Evolutionary conservation across 306 rosid species (phyloP), one percentile per base, ranked within the genome.

Genomic region (Fagus sylvatica): DNA sequence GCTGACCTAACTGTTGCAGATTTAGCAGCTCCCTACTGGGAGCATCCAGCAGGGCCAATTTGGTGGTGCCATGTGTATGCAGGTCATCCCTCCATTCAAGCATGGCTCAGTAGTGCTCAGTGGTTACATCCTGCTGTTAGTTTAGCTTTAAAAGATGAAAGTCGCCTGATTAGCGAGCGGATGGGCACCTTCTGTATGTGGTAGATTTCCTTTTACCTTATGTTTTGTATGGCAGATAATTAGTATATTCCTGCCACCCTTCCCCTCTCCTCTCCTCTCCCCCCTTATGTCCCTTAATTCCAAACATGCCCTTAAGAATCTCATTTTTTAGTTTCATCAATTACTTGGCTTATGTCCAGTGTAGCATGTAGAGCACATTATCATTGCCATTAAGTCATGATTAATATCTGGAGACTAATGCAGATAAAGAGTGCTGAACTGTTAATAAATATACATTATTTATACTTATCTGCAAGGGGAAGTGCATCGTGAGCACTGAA

Each of bases 41-140:
- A 93, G 87, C 91, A 84, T 42, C 96, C 98, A 2, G 90, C 89
- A 28, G 99, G 99, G 59, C 98, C 99, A 17, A 74, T 57, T 74
- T 96, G 97, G 99, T 96, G 99, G 99, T 90, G 99, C 82, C 92
- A 96, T 86, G 86, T 96, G 76, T 80, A 89, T 80, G 97, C 97
- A 57, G 84, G 83, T 74, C 91, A 93, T 72, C 97, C 93, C 13
- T 73, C 80, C 8, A 78, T 86, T 82, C 86, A 80, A 71, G 49
- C 87, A 5, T 96, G 99, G 99, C 96, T 96, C 78, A 83, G 84
- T 66, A 87, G 30, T 84, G 90, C 96, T 74, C 97, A 86, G 74
- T 93, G 98, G 96, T 76, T 96, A 16, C 98, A 93, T 74, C 99
- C 99, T 73, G 98, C 99, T 42, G 85, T 96, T 67, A 87, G 93